Conservation (phyloP, 805 yeast genomes). For the Kazachstania viticola region DNA sequence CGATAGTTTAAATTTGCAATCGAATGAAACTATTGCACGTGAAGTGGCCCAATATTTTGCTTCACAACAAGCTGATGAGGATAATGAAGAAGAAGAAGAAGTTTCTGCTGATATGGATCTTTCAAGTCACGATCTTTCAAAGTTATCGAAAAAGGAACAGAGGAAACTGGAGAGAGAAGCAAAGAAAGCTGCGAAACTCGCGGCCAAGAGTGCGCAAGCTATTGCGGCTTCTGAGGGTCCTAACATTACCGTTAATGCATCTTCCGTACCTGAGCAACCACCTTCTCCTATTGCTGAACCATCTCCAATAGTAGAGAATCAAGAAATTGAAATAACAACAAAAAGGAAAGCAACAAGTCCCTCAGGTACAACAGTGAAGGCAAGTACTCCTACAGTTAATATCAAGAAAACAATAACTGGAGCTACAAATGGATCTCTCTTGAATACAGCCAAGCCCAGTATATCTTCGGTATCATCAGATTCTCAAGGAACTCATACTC, state of each 20-base stretch:
- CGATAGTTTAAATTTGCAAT: conserved; percentile 66
- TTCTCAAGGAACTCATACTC: conserved; percentile 16
- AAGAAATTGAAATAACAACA: conserved; percentile 5
- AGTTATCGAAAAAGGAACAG: conserved; percentile 25
- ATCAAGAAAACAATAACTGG: background rate
- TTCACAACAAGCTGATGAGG: conserved; percentile 20
- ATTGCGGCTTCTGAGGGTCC: conserved; percentile 7
- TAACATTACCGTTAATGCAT: conserved; percentile 1
- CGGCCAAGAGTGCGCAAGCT: conserved; percentile 17
- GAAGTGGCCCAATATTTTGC: conserved; percentile 34
- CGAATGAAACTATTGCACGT: conserved; percentile 40
- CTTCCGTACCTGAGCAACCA: background rate
- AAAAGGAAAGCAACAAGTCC: conserved; percentile 11
- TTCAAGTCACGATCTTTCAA: conserved; percentile 11
- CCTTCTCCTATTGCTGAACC: background rate
- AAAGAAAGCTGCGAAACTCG: conserved; percentile 25
- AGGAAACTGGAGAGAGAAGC: conserved; percentile 27
- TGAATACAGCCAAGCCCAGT: no score
- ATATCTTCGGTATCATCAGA: conserved; percentile 1
- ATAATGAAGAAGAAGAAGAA: conserved; percentile 6
- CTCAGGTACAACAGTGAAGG: conserved; percentile 4
- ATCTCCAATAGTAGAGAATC: conserved; percentile 1
- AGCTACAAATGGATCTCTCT: no score
- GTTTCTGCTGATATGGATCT: no score
- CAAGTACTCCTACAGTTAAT: conserved; percentile 3